Evolutionary conservation across 495 filamentous ascomycete genomes (phyloP), one percentile per base, ranked within the genome.

Genomic region (Poronia punctata): DNA sequence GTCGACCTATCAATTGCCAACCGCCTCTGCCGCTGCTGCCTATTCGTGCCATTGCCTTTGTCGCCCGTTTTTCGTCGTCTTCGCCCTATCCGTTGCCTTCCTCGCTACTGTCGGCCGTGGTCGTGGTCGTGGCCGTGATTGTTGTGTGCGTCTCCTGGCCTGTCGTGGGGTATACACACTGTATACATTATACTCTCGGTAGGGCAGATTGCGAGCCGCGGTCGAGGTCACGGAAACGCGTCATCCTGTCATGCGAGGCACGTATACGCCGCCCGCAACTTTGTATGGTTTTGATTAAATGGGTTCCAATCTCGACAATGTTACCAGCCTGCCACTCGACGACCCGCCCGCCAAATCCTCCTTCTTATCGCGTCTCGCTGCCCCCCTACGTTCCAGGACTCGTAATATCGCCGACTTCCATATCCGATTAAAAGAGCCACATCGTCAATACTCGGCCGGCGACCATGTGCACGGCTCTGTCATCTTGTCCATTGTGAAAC

Each of bases 361-460:
- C 7, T 57, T 72, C 31, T 60, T 71, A 37, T 67, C 65, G 33
- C 67, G 67, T 31, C 57, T 72, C 47, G 56, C 79, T 16, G 75
- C 89, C 18, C 68, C 68, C 49, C 68, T 54, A 61, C 78, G 57
- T 68, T 82, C 56, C 71, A 83, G 70, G 19, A 52, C 60, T 31
- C 83, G 86, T 52, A 80, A 79, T 56, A 67, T 93, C 40, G 70
- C 80, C 50, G 88, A 95, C 53, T 95, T 86, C 63, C 80, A 89
- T 52, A 76, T 87, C 61, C 70, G 73, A 25, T 71, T 78, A n/a
- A 78, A 90, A 49, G 88, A 96, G 48, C 90, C 92, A 19, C 86
- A 92, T 68, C 82, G 85, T 37, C 79, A 85, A 35, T 95, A 96
- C 57, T 78, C 76, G 14, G 74, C 77, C 11, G 76, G 74, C 24